Base-by-base conservation (phyloP, 331 rosid species). In the Malus hybrid region DNA sequence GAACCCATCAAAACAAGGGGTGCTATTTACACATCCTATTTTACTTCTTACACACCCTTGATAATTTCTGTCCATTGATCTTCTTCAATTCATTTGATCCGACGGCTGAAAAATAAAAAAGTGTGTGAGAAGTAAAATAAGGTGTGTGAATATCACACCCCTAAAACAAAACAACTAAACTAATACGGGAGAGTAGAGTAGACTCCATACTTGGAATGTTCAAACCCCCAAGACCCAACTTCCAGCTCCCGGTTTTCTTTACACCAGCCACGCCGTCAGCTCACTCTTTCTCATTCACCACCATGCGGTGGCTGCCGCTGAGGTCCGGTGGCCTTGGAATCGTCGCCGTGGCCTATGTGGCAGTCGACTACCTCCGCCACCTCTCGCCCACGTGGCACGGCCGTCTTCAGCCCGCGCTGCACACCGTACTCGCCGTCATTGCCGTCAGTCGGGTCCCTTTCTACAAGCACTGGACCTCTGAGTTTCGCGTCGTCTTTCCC, bases 281-380 rank as follows among this genome's bases (percentile, higher is more conserved):
- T 36, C 55, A 6, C 27, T 61, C 56, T 62, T 33, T 59, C 39
- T 6, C 46, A 18, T 16, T 39, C 65, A 22, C 54, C 68, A 11
- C 50, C 71, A 93, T 91, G 97, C 71, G 78, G 89, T 76, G 83
- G 90, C 88, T 80, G 86, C 81, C 80, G 74, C 60, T 65, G 16
- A 86, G 66, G 54, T 67, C 76, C 71, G 89, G 85, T 24, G 93
- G 98, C 34, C 86, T 94, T 18, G 98, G 95, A 82, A 22, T 87
- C 67, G 97, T 87, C 28, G 96, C 97, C 82, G 83, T 94, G 56
- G 79, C 88, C 15, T 94, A 94, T 83, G 82, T 94, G 46, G 78
- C 90, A n/a, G 63, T 94, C 46, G 98, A 94, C 83, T 94, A 94
- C 86, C 89, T 93, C 19, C 92, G 93, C 77, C 89, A 93, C 82